Conservation (phyloP, 108 stramenopile species). For the Skeletonema potamos region DNA sequence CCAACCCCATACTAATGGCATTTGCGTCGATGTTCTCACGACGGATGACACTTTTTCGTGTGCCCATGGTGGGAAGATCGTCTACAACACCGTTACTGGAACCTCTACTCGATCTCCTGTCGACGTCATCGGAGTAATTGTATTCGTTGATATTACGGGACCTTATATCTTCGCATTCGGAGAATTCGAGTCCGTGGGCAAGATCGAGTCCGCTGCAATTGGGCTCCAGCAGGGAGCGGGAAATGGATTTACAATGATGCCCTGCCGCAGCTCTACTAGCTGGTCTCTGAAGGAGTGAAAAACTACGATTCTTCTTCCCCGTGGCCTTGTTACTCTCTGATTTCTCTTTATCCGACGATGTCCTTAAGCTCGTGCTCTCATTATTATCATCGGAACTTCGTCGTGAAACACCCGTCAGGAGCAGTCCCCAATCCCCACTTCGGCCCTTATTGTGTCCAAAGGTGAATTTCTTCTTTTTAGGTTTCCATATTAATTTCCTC, state of each 20-base stretch:
- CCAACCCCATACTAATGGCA: slow-evolving; percentile 30
- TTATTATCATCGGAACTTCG: slow-evolving; percentile 4
- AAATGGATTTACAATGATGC: not conserved
- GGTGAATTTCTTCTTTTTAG: not conserved
- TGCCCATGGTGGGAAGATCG: not conserved
- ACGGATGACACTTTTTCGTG: slow-evolving; percentile 7
- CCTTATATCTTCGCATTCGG: no score
- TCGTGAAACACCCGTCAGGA: not conserved
- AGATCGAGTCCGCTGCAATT: no score
- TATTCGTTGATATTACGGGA: not conserved
- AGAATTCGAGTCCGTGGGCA: no score
- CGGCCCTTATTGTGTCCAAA: not conserved
- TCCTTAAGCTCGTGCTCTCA: not conserved
- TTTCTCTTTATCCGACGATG: no score
- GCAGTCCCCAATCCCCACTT: not conserved
- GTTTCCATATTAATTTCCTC: not conserved
- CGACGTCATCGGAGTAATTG: not conserved
- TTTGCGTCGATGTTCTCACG: slow-evolving; percentile 19
- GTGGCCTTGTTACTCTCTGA: not conserved
- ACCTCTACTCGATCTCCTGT: not conserved
- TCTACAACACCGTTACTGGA: not conserved
- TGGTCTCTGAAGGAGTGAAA: not conserved
- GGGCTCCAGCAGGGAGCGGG: no score
- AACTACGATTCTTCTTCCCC: not conserved
- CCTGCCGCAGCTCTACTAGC: not conserved